A percentile compares a stretch with the other conserved stretches of the same genome.
Conservation (phyloP, 1,139 yeast species). For the Yarrowia galli region DNA sequence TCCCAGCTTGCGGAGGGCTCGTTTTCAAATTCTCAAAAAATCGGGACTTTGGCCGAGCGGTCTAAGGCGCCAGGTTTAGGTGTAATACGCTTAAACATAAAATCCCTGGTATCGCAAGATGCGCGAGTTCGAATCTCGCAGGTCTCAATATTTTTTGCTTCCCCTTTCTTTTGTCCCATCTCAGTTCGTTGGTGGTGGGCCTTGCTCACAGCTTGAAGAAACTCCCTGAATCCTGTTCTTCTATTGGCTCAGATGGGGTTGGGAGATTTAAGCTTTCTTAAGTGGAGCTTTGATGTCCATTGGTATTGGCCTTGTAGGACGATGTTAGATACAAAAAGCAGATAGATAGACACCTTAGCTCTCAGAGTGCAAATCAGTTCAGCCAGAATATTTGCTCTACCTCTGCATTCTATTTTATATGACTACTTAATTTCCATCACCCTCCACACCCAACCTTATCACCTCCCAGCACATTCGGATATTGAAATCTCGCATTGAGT, state of each 20-base stretch:
- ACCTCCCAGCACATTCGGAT: slow-evolving; percentile 7
- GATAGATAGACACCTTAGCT: too few relatives aligned
- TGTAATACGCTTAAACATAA: slow-evolving; percentile 33
- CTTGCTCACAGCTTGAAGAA: too few relatives aligned
- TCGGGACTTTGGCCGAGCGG: slow-evolving; percentile 39
- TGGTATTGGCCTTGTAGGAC: too few relatives aligned
- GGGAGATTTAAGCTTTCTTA: neutral
- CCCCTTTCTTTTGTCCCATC: neutral
- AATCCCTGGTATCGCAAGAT: slow-evolving; percentile 38
- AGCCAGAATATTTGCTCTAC: too few relatives aligned
- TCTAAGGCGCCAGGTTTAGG: slow-evolving; percentile 39
- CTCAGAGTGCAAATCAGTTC: too few relatives aligned
- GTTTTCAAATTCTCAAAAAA: neutral
- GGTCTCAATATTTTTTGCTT: slow-evolving; percentile 16
- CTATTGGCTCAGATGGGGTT: neutral
- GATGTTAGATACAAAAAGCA: too few relatives aligned
- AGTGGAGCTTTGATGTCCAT: too few relatives aligned
- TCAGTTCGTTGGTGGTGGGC: too few relatives aligned
- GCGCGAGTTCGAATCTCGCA: slow-evolving; percentile 39
- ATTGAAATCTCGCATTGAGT: slow-evolving; percentile 20
- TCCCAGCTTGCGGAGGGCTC: neutral
- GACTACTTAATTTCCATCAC: too few relatives aligned
- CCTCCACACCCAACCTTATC: neutral
- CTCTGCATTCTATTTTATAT: too few relatives aligned
- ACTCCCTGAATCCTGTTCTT: neutral